Evolutionary conservation across 73 alveolate genomes (phyloP).

Genomic region (Stentor coeruleus): DNA sequence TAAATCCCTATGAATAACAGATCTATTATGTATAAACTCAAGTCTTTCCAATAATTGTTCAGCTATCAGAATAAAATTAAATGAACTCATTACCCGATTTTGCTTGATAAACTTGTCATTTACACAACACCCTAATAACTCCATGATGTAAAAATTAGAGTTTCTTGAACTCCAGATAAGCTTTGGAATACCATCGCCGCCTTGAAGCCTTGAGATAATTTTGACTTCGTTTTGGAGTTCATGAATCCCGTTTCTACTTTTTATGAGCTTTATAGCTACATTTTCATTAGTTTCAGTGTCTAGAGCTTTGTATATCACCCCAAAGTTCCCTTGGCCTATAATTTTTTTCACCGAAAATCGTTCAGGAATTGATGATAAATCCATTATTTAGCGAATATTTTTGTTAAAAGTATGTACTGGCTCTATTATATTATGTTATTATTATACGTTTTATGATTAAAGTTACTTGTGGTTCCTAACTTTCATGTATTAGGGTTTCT

Average conservation of each 20-base stretch:
- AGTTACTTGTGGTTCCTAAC: no score
- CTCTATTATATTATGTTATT: no score
- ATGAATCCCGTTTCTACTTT: background rate
- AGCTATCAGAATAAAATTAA: slow-evolving; percentile 72
- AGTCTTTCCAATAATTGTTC: slow-evolving; percentile 75
- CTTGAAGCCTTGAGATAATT: background rate
- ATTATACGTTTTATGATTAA: no score
- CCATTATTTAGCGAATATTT: no score
- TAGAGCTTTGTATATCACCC: background rate
- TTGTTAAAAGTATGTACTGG: no score
- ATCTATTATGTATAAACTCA: slow-evolving; percentile 69
- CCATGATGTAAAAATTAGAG: background rate
- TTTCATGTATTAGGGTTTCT: no score
- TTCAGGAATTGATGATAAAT: no score
- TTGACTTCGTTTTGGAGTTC: background rate
- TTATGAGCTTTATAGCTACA: slow-evolving; percentile 4
- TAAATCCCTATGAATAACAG: slow-evolving; percentile 82
- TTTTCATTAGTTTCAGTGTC: background rate
- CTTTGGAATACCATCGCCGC: background rate
- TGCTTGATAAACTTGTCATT: background rate
- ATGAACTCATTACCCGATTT: slow-evolving; percentile 35
- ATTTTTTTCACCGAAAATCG: background rate
- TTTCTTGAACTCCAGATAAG: background rate
- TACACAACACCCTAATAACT: background rate
- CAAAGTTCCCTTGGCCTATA: slow-evolving; percentile 23